phyloP scores from a whole-genome alignment of 2,329 filamentous ascomycete genomes.

The Fusarium subtropicale region DNA sequence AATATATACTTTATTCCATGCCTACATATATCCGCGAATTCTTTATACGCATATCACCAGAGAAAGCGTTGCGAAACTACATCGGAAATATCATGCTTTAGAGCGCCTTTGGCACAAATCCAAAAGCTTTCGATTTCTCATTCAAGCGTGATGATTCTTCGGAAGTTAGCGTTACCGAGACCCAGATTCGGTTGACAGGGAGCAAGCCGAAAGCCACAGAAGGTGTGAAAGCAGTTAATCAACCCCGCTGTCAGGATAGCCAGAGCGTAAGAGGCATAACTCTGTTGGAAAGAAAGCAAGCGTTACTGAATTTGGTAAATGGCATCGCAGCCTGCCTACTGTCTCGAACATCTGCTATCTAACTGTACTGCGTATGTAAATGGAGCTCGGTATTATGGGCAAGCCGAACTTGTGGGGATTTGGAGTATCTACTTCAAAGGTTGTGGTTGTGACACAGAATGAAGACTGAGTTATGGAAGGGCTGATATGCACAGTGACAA shows the following conservation, averaged over 20 bases:
- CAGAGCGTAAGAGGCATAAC: background rate
- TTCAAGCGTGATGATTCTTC: background rate
- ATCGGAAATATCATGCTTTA: too few species aligned
- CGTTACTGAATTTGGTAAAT: background rate
- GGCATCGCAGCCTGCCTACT: background rate
- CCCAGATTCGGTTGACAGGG: background rate
- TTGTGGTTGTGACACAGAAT: background rate
- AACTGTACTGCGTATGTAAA: background rate
- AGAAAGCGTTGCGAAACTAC: too few species aligned
- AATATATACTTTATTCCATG: too few species aligned
- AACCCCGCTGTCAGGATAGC: fast-evolving
- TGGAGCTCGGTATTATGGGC: background rate
- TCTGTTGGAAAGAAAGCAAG: background rate
- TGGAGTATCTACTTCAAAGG: background rate
- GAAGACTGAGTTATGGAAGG: background rate
- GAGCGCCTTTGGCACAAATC: too few species aligned
- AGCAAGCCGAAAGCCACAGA: background rate
- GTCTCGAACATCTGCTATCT: background rate
- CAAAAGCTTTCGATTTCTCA: background rate
- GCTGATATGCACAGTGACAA: background rate
- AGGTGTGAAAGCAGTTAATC: background rate
- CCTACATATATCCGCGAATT: too few species aligned
- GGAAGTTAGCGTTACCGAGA: background rate
- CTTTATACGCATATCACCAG: too few species aligned
- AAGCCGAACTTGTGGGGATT: background rate